Base-by-base conservation (phyloP, 345 rosid genomes). In the Pistacia vera region DNA sequence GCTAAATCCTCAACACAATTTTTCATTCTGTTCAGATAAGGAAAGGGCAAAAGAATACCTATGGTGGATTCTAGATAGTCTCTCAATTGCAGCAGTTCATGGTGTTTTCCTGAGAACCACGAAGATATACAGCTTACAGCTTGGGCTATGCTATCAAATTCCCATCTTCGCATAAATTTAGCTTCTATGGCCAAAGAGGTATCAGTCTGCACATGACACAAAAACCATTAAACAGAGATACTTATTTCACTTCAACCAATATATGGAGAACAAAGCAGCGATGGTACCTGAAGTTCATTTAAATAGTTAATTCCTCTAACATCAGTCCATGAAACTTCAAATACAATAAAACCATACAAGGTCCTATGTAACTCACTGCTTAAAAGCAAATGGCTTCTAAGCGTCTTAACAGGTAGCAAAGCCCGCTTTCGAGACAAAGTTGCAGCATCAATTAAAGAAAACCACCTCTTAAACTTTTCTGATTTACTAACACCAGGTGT, bases 81-180 rank as follows among this genome's bases (percentile, higher is more conserved):
- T 79, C 75, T 86, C 83, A 97, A 80, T 75, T 62, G 84, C 68
- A 56, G 85, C 80, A 67, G 78, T 58, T 97, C 98, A 13, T 80
- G 74, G 63, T 25, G 46, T 57, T 93, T 83, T 76, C 98, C 98
- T 0, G 89, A 91, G 88, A 97, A 94, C 98, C 99, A 97, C 61
- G 83, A 88, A 64, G 90, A 77, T 69, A 89, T 83, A 73, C 81
- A 87, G 57, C 75, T 80, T 64, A 80, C 88, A 59, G 98, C 99
- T 78, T 97, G 98, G 49, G 81, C 56, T 58, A 94, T 86, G 81
- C 99, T 89, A 72, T 94, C 98, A 80, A 97, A 97, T 80, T 97
- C 99, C 99, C 98, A 97, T 86, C 98, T 89, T 79, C 66, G 90
- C 99, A 94, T 94, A 73, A 88, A 57, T 82, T 91, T 97, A 70